Base-by-base conservation (phyloP, 306 rosid species). In the Benincasa hispida region DNA sequence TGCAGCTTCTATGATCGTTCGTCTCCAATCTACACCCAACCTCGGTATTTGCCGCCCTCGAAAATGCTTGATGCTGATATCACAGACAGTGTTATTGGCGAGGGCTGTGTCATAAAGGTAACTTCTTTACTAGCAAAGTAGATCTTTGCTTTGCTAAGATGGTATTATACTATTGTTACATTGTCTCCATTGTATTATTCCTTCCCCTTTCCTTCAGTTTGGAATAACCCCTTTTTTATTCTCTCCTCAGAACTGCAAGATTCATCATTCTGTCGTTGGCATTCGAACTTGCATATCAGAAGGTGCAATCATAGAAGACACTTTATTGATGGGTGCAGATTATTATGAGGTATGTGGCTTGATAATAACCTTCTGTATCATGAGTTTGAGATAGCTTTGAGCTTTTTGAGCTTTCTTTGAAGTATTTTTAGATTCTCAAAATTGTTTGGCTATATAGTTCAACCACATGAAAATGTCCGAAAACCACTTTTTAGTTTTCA, bases 31-130 rank as follows among this genome's bases (percentile, higher is more conserved):
- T 95, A 95, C 89, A 95, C 99, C 77, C 99, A 95, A 81, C 98
- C 99, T 72, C 90, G 99, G 70, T 95, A 90, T 77, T 86, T 95
- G 76, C 99, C 99, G 42, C 99, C 99, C 47, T 95, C 99, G 39
- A 95, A 95, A 83, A 95, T 95, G 99, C 99, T 95, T 79, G 92
- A 95, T 77, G 99, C 98, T 39, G 99, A 95, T 84, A 91, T 95
- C 82, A 92, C 99, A 0, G 98, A 95, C 59, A 95, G 98, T 78
- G 99, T 95, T 66, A 95, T 95, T 34, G 98, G 99, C 3, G 99
- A 95, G 84, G 99, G 99, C 59, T 95, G 99, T 76, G 99, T 95
- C 57, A 95, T 95, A 25, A 95, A 95, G 99, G 99, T 87, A 76
- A 80, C 54, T 56, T 72, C 65, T 65, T 74, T 11, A 32, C 75